Percentiles rank a stretch among this genome's conserved stretches.
Evolutionary conservation across 306 rosid genomes (phyloP).

Genomic region (Cicer chorassanicum): DNA sequence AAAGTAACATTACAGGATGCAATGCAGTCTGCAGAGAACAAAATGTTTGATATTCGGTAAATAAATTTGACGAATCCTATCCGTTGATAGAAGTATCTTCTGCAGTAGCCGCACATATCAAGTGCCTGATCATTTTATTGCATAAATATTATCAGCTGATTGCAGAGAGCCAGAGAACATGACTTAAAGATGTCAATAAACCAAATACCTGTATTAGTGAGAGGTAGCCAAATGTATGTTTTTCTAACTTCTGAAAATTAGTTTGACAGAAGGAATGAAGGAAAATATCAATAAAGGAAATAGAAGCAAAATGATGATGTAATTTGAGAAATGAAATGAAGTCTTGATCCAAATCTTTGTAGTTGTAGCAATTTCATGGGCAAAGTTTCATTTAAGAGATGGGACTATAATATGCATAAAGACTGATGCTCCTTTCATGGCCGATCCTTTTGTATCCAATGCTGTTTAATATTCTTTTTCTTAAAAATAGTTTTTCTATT

Average conservation of each 20-base stretch:
- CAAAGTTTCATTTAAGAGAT: constrained; percentile 12
- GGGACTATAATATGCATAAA: background rate
- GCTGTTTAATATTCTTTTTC: background rate
- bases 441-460: constrained; percentile 7
- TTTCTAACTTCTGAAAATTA: constrained; percentile 8
- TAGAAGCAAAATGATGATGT: background rate
- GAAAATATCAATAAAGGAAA: background rate
- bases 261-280: constrained; percentile 15
- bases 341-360: constrained; percentile 3
- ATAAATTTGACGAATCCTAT: constrained; percentile 8
- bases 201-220: background rate
- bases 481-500: background rate
- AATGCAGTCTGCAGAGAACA: background rate
- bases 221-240: background rate
- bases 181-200: constrained; percentile 5
- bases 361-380: constrained; percentile 9
- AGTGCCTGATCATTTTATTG: constrained; percentile 17
- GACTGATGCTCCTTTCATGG: constrained; percentile 2
- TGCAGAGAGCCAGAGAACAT: constrained; percentile 26
- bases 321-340: constrained; percentile 20
- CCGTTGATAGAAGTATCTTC: constrained; percentile 12
- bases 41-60: constrained; percentile 14
- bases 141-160: constrained; percentile 19
- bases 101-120: constrained; percentile 8
- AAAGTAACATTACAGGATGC: constrained; percentile 9